Percentiles rank a stretch among this genome's conserved stretches.
Evolutionary conservation across 768 basidiomycete species (phyloP).

Genomic region (Leccinum olivaceopallidum): DNA sequence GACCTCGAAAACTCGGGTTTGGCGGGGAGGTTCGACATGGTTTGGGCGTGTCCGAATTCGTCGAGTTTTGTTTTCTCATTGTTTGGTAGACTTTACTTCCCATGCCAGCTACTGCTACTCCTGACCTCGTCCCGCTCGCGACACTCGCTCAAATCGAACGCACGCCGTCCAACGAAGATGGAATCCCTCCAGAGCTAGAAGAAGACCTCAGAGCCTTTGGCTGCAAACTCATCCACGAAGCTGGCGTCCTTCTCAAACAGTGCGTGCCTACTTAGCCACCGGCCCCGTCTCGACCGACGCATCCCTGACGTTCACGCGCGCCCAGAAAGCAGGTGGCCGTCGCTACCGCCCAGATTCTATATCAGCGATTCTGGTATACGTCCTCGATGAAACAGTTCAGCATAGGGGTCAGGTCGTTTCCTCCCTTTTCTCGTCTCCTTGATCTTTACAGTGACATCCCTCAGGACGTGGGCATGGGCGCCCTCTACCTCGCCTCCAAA

Average conservation of each 20-base stretch:
- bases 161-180: slow-evolving; percentile 82
- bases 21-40: slow-evolving; percentile 32
- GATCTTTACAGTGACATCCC: slow-evolving; percentile 4
- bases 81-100: slow-evolving; percentile 25
- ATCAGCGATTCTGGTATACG: slow-evolving; percentile 96
- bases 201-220: slow-evolving; percentile 88
- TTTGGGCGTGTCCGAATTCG: not conserved
- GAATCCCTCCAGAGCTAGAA: slow-evolving; percentile 78
- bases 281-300: not conserved
- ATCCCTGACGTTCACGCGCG: slow-evolving; percentile 4
- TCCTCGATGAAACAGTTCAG: slow-evolving; percentile 94
- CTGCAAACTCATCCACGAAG: slow-evolving; percentile 93
- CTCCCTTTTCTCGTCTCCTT: slow-evolving; percentile 17
- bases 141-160: slow-evolving; percentile 74
- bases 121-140: slow-evolving; percentile 77
- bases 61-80: slow-evolving; percentile 5
- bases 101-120: slow-evolving; percentile 39
- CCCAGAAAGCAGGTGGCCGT: slow-evolving; percentile 92
- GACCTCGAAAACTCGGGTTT: slow-evolving; percentile 33
- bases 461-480: slow-evolving; percentile 89
- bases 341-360: slow-evolving; percentile 93
- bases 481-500: slow-evolving; percentile 85
- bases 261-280: slow-evolving; percentile 38
- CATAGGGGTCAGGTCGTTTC: slow-evolving; percentile 64
- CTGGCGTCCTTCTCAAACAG: slow-evolving; percentile 90